These are phyloP conservation scores for Monoraphidium neglectum DNA, from an alignment of 139 green algal species.

Conservation along the genomic window DNA sequence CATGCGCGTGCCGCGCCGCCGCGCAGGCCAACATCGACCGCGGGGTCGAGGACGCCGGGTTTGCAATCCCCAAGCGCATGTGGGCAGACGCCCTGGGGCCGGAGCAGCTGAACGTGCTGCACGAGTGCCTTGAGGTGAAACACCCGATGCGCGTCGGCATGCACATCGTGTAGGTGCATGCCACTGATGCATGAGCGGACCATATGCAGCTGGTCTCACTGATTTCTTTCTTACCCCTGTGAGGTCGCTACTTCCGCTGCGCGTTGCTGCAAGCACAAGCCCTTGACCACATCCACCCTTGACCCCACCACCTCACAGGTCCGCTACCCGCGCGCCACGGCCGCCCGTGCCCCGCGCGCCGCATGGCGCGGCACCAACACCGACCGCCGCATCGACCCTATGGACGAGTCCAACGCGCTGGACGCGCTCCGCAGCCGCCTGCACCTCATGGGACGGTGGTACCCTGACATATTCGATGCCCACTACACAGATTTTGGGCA, in stretches of 20 bases:
- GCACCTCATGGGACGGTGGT: constrained; percentile 26
- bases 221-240: neutral
- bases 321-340: too few species aligned
- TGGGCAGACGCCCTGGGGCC: constrained; percentile 37
- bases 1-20: neutral
- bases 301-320: neutral
- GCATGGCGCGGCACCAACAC: constrained; percentile 52
- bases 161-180: constrained; percentile 5
- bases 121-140: constrained; percentile 26
- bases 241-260: neutral
- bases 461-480: constrained; percentile 31
- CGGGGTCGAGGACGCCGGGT: constrained; percentile 24
- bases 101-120: constrained; percentile 16
- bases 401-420: constrained; percentile 33
- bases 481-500: constrained; percentile 10
- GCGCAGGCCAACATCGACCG: constrained; percentile 19
- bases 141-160: neutral
- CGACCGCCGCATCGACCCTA: constrained; percentile 8
- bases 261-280: neutral
- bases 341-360: constrained; percentile 19
- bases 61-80: constrained; percentile 38
- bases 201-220: neutral
- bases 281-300: too few species aligned
- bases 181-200: neutral
- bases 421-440: constrained; percentile 35